Conservation (phyloP, 805 yeast genomes). For the Candida maesae region DNA sequence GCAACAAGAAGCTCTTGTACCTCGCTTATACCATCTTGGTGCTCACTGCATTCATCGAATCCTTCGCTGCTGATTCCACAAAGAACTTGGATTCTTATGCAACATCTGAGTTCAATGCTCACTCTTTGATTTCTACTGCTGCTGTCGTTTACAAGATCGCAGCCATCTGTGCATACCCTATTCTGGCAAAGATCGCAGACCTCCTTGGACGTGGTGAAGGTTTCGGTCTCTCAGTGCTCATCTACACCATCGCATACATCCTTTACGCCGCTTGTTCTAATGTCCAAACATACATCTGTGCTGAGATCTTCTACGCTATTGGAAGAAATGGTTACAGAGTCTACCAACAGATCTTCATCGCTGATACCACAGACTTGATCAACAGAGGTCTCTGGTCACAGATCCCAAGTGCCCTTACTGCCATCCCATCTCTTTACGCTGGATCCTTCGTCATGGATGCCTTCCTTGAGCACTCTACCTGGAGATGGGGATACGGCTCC, state of each 20-base stretch:
- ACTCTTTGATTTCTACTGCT: conserved; percentile 35
- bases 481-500: conserved; percentile 50
- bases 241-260: conserved; percentile 32
- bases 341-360: conserved; percentile 34
- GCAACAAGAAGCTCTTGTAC: conserved; percentile 16
- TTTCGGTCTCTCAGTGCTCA: conserved; percentile 30
- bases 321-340: conserved; percentile 37
- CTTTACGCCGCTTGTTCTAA: conserved; percentile 33
- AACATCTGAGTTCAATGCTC: conserved; percentile 35
- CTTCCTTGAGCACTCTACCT: conserved; percentile 32
- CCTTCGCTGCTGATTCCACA: conserved; percentile 28
- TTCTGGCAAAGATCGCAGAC: conserved; percentile 36
- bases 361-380: conserved; percentile 36
- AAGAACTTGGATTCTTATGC: conserved; percentile 28
- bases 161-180: conserved; percentile 35
- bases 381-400: conserved; percentile 36
- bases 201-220: conserved; percentile 37
- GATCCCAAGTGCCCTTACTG: conserved; percentile 32
- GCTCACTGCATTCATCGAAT: conserved; percentile 29
- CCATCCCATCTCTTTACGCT: conserved; percentile 28
- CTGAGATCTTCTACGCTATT: conserved; percentile 35
- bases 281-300: conserved; percentile 31
- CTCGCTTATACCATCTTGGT: conserved; percentile 26
- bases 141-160: conserved; percentile 36
- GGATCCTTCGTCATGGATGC: conserved; percentile 29